phyloP scores from a whole-genome alignment of 768 basidiomycete genomes.

The Lyophyllum decastes region DNA sequence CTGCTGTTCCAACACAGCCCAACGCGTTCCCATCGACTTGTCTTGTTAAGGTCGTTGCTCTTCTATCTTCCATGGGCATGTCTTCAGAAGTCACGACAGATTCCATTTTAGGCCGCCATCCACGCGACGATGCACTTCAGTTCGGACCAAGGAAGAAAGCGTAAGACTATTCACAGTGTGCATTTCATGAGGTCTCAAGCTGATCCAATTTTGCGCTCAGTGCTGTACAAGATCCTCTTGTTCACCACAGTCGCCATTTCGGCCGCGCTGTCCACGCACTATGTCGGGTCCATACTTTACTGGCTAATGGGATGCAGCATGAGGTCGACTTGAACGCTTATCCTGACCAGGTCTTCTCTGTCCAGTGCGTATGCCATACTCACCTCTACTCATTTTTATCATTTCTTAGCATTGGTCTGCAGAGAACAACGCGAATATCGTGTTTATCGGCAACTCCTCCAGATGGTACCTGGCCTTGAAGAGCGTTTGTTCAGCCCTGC shows the following conservation, averaged over 20 bases:
- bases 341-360: background rate
- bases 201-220: background rate
- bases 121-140: background rate
- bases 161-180: background rate
- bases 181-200: background rate
- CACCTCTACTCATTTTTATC: background rate
- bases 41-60: too few species aligned
- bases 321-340: background rate
- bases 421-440: background rate
- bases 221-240: conserved; percentile 10
- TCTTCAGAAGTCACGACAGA: background rate
- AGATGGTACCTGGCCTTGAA: conserved; percentile 10
- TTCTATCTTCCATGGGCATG: too few species aligned
- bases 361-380: background rate
- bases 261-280: too few species aligned
- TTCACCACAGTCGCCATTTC: conserved; percentile 23
- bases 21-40: too few species aligned
- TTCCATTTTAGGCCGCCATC: background rate
- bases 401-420: background rate
- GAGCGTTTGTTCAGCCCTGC: conserved; percentile 14
- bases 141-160: background rate
- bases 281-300: conserved; percentile 15
- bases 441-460: too few species aligned
- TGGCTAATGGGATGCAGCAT: conserved; percentile 18
- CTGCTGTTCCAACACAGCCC: too few species aligned